phyloP scores from a whole-genome alignment of 495 filamentous ascomycete species.

The Pseudevernia furfuracea region DNA sequence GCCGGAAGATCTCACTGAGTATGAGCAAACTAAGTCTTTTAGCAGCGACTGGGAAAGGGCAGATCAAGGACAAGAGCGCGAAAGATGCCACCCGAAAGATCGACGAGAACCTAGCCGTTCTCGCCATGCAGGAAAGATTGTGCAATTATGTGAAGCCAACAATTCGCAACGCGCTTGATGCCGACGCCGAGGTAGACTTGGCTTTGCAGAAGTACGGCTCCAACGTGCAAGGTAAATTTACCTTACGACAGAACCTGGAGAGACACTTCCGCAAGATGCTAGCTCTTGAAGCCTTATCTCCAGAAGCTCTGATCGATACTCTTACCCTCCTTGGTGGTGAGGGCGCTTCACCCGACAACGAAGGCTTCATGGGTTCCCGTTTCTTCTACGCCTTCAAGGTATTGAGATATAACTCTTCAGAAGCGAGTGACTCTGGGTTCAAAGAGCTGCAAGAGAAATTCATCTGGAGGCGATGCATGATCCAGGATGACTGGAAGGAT shows the following conservation, averaged over 20 bases:
- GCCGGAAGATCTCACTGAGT: conserved; percentile 83
- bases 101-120: conserved; percentile 55
- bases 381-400: conserved; percentile 69
- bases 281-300: conserved; percentile 55
- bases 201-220: conserved; percentile 60
- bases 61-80: conserved; percentile 25
- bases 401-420: conserved; percentile 48
- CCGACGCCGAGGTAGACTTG: conserved; percentile 64
- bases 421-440: conserved; percentile 42
- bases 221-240: conserved; percentile 51
- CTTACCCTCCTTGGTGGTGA: conserved; percentile 60
- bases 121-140: conserved; percentile 67
- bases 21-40: conserved; percentile 74
- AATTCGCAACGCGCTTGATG: conserved; percentile 63
- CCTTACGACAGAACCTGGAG: conserved; percentile 55
- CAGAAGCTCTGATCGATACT: conserved; percentile 66
- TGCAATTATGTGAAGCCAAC: conserved; percentile 51
- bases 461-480: conserved; percentile 76
- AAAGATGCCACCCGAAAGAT: conserved; percentile 38
- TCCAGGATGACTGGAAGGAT: conserved; percentile 67
- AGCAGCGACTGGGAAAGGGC: conserved; percentile 43
- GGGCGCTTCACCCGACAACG: conserved; percentile 31
- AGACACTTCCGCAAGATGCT: conserved; percentile 59
- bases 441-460: conserved; percentile 53
- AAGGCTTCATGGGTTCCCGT: conserved; percentile 39